These are phyloP conservation scores for Xylaria nigripes DNA, from an alignment of 495 filamentous ascomycete species.

Conservation along the genomic window DNA sequence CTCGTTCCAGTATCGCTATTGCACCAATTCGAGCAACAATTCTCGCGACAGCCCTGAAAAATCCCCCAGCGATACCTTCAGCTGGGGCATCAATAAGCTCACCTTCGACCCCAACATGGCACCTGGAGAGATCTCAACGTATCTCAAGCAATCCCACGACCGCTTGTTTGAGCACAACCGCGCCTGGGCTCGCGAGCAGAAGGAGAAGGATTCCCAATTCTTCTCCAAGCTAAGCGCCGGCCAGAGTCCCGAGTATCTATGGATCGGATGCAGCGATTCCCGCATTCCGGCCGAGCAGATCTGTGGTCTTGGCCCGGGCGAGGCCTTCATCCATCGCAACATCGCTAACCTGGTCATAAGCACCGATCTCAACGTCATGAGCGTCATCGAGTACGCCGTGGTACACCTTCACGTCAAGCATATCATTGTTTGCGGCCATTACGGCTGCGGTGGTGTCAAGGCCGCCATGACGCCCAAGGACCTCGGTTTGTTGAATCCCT, in stretches of 20 bases:
- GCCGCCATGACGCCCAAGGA: conserved; percentile 52
- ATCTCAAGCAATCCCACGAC: conserved; percentile 42
- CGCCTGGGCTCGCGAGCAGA: conserved; percentile 46
- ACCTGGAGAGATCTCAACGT: conserved; percentile 33
- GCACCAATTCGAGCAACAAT: neutral
- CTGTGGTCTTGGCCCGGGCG: conserved; percentile 50
- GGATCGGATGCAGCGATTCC: conserved; percentile 58
- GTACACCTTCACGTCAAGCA: conserved; percentile 53
- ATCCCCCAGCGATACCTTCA: neutral
- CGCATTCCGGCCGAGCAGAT: conserved; percentile 55
- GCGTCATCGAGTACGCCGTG: conserved; percentile 55
- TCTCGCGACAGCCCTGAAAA: neutral
- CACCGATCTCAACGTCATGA: conserved; percentile 53
- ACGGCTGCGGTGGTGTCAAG: conserved; percentile 56
- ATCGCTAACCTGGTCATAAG: conserved; percentile 55
- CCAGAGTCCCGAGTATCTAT: conserved; percentile 53
- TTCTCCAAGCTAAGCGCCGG: conserved; percentile 45
- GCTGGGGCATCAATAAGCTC: neutral
- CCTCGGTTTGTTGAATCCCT: conserved; percentile 51
- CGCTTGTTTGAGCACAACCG: conserved; percentile 48
- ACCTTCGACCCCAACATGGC: conserved; percentile 22
- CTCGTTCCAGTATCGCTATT: neutral
- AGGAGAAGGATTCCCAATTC: conserved; percentile 45
- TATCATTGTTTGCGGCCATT: conserved; percentile 58
- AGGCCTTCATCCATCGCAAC: conserved; percentile 56